Conservation (phyloP, 2,329 filamentous ascomycete species). For the Fusarium sp. region DNA sequence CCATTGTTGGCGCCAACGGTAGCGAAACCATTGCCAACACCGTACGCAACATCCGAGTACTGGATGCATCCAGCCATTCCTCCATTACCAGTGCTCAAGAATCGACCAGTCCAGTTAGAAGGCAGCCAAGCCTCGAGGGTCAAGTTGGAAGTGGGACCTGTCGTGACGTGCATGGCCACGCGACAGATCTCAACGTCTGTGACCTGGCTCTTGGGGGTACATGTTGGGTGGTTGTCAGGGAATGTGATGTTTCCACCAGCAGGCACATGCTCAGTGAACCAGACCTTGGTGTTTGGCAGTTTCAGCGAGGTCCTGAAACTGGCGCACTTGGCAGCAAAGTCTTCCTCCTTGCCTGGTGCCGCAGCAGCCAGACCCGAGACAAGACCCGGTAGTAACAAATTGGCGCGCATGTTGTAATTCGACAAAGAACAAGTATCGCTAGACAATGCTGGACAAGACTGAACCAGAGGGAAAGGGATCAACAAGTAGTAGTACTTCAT, state of each 20-base stretch:
- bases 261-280: constrained; percentile 35
- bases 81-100: constrained; percentile 62
- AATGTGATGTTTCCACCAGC: constrained; percentile 28
- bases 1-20: constrained; percentile 60
- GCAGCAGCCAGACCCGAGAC: constrained; percentile 17
- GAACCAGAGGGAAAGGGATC: neutral
- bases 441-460: neutral
- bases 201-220: constrained; percentile 23
- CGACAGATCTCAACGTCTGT: constrained; percentile 33
- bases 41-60: constrained; percentile 53
- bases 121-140: constrained; percentile 60
- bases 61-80: constrained; percentile 59
- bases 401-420: constrained; percentile 13
- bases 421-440: neutral
- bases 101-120: constrained; percentile 58
- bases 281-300: constrained; percentile 31
- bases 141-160: constrained; percentile 30
- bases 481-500: neutral
- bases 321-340: constrained; percentile 31
- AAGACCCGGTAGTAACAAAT: constrained; percentile 10
- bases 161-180: constrained; percentile 30
- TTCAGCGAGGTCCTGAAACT: constrained; percentile 21
- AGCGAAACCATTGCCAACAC: constrained; percentile 55
- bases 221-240: constrained; percentile 29
- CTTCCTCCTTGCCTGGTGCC: neutral